Percentiles rank a stretch among this genome's conserved stretches.
Evolutionary conservation across 257 asterid species (phyloP).

Genomic region (Primulina huaijiensis): DNA sequence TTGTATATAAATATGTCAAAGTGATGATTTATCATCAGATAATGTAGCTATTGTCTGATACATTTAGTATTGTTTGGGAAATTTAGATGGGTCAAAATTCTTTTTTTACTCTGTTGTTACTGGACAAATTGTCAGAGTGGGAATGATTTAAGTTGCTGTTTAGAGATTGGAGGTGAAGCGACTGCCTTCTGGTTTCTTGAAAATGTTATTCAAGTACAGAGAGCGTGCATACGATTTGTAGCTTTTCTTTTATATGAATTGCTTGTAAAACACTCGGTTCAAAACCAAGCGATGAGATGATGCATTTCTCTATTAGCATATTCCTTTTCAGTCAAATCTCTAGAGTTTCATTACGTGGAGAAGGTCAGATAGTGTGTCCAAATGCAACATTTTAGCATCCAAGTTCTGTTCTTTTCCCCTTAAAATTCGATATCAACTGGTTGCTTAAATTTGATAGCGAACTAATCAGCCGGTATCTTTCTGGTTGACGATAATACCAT

Average conservation of each 20-base stretch:
- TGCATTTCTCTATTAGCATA: too few relatives aligned
- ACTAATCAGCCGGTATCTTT: too few relatives aligned
- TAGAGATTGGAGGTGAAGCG: background rate
- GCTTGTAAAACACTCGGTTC: too few relatives aligned
- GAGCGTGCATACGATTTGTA: background rate
- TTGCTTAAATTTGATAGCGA: too few relatives aligned
- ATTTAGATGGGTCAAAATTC: background rate
- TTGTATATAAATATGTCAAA: constrained; percentile 8
- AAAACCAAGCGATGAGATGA: too few relatives aligned
- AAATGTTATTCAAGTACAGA: background rate
- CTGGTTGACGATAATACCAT: too few relatives aligned
- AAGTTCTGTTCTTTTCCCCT: too few relatives aligned
- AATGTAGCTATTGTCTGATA: background rate
- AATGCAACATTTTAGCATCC: too few relatives aligned
- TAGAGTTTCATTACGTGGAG: too few relatives aligned
- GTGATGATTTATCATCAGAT: background rate
- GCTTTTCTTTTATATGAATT: background rate
- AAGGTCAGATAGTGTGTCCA: too few relatives aligned
- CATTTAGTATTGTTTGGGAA: background rate
- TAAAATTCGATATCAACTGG: too few relatives aligned
- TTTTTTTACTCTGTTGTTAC: background rate
- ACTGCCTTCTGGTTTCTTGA: background rate
- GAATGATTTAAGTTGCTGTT: background rate
- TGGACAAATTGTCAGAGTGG: background rate
- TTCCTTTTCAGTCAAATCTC: too few relatives aligned